Evolutionary conservation across 108 stramenopile genomes (phyloP).

Genomic region (Pseudonitzschia pungens): DNA sequence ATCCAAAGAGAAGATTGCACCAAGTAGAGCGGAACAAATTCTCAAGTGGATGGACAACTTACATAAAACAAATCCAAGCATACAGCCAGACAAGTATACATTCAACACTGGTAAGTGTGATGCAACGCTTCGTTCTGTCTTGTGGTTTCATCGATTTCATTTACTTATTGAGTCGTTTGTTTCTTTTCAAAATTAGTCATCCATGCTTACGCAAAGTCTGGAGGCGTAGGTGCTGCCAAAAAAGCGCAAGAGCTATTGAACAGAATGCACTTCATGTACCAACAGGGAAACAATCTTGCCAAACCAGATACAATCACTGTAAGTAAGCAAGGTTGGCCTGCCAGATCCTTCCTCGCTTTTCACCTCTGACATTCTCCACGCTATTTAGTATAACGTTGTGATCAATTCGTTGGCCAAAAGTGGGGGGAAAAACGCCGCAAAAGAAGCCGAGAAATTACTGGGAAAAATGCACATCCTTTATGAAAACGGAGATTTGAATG

Average conservation of each 20-base stretch:
- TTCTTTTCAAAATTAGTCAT: conserved; percentile 59
- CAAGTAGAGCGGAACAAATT: conserved; percentile 78
- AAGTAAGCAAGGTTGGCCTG: conserved; percentile 24
- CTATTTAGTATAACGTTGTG: conserved; percentile 66
- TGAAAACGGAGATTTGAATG: conserved; percentile 66
- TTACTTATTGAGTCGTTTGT: not conserved
- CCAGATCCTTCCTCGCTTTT: not conserved
- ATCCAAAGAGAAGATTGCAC: conserved; percentile 71
- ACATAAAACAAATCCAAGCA: conserved; percentile 40
- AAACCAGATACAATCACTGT: conserved; percentile 87
- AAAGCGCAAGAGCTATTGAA: conserved; percentile 78
- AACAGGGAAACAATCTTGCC: conserved; percentile 59
- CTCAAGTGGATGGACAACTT: conserved; percentile 80
- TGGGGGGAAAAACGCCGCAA: conserved; percentile 72
- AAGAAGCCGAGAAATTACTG: conserved; percentile 73
- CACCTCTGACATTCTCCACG: not conserved
- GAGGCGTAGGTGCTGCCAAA: conserved; percentile 60
- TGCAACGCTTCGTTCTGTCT: not conserved
- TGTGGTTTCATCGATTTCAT: not conserved
- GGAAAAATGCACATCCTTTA: conserved; percentile 75
- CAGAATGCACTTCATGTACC: conserved; percentile 70
- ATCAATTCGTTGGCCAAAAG: conserved; percentile 87
- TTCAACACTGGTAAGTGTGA: conserved; percentile 53
- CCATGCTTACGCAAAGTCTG: conserved; percentile 63
- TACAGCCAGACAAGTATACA: conserved; percentile 80